These are phyloP conservation scores for Kwoniella mangroviensis DNA, from an alignment of 768 basidiomycete species.

Conservation along the genomic window DNA sequence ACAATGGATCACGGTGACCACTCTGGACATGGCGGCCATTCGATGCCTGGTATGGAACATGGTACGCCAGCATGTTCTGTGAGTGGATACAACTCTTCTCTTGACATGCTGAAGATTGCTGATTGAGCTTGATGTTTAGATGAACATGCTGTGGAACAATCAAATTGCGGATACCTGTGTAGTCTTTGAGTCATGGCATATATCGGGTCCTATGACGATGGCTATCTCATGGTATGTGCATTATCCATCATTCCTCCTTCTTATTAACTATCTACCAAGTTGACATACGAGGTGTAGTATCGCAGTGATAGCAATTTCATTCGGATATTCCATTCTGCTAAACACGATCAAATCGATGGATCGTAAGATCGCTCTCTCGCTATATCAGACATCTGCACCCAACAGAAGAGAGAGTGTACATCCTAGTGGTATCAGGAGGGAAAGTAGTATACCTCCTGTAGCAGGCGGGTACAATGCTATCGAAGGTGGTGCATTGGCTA, in stretches of 20 bases:
- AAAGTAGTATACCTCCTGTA: conserved; percentile 35
- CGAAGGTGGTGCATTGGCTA: conserved; percentile 28
- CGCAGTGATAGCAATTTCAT: conserved; percentile 46
- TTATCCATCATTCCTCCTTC: too few relatives aligned
- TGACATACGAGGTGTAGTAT: too few relatives aligned
- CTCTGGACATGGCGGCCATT: conserved; percentile 28
- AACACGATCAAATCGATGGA: conserved; percentile 41
- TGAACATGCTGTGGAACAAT: conserved; percentile 56
- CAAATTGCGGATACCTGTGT: conserved; percentile 51
- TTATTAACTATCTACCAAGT: too few relatives aligned
- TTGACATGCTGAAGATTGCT: background rate
- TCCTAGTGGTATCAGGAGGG: conserved; percentile 14
- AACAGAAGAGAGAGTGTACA: conserved; percentile 14
- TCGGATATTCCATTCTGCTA: conserved; percentile 46
- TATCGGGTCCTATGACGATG: conserved; percentile 48
- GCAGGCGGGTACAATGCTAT: conserved; percentile 34
- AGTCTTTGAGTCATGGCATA: conserved; percentile 55
- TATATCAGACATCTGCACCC: conserved; percentile 28
- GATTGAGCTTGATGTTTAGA: conserved; percentile 26
- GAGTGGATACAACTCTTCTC: conserved; percentile 6
- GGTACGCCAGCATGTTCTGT: conserved; percentile 35
- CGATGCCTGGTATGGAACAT: conserved; percentile 26
- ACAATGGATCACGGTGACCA: conserved; percentile 28
- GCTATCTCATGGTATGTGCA: conserved; percentile 56
- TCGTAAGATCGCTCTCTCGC: conserved; percentile 34